Evolutionary conservation across 306 rosid species (phyloP).

Genomic region (Luffa acutangula): DNA sequence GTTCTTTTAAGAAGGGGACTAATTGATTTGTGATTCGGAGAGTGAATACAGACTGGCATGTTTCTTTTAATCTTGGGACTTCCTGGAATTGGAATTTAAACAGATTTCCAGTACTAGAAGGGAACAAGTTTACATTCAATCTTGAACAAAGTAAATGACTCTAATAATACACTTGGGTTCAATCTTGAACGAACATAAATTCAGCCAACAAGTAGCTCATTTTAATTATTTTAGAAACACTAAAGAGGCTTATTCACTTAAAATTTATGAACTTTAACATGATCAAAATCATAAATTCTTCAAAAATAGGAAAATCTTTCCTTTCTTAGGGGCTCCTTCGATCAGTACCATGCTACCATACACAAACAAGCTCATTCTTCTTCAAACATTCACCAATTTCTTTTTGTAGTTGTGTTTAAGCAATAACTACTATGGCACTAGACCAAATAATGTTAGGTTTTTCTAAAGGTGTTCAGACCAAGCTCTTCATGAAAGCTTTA

Average conservation of each 20-base stretch:
- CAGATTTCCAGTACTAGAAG: not conserved
- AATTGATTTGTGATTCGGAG: too few species aligned
- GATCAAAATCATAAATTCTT: not conserved
- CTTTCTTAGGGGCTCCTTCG: slow-evolving; percentile 56
- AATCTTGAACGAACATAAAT: not conserved
- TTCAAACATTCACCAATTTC: too few species aligned
- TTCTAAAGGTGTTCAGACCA: too few species aligned
- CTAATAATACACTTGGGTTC: not conserved
- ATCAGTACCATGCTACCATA: slow-evolving; percentile 89
- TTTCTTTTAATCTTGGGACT: too few species aligned
- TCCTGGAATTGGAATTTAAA: too few species aligned
- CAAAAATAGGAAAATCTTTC: slow-evolving; percentile 7
- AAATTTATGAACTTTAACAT: slow-evolving; percentile 5
- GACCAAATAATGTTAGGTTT: too few species aligned
- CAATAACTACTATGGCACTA: too few species aligned
- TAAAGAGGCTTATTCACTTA: not conserved
- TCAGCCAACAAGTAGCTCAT: not conserved
- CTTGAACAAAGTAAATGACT: not conserved
- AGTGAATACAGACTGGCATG: too few species aligned
- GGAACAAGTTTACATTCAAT: not conserved
- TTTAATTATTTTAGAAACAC: not conserved
- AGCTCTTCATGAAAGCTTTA: too few species aligned
- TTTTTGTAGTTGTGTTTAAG: too few species aligned
- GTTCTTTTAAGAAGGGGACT: too few species aligned
- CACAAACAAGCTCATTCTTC: slow-evolving; percentile 89